Evolutionary conservation across 2,329 filamentous ascomycete genomes (phyloP), one percentile per base, ranked within the genome.

Genomic region (Trichoderma koningii): DNA sequence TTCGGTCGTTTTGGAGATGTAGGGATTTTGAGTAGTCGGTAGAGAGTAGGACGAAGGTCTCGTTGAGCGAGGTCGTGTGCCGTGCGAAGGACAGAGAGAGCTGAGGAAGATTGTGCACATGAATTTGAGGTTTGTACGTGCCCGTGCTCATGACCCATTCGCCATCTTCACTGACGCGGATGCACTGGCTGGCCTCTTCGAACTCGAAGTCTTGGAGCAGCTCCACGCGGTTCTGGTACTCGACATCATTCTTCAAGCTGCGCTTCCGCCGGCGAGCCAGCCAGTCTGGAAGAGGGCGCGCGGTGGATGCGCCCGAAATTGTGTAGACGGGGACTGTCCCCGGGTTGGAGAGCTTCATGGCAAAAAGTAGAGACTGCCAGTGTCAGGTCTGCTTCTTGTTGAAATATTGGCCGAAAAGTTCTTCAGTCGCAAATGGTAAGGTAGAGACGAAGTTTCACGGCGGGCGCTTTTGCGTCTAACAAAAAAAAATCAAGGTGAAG

Each of bases 201-300:
- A 99, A 98, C 74, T 96, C 93, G 76, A 99, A 99, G 75, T 99
- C 95, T 73, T 99, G 95, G 44, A 99, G 85, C 65, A 99, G 83
- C 77, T 99, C 95, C 71, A 99, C 89, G 69, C 95, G 90, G 76
- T 93, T 97, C 68, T 93, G 89, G 78, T 94, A 98, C 75, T 97
- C 94, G 66, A 90, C 84, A 74, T 98, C 94, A 70, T 94, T 88
- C 78, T 98, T 98, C 71, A 97, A 81, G 74, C 91, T 96, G 75
- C 91, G 86, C 82, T 97, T 98, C 75, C 94, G 85, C 72, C 92
- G 89, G 69, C 92, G 86, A 41, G 93, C 90, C 67, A 99, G 90
- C 93, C 95, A 99, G 79, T 99, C 95, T 67, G 95, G 95, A 34
- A 99, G 84, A 21, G 92, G 91, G 28, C 94, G 87, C 7, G 92